These are phyloP conservation scores for Xylona heveae DNA, from an alignment of 495 filamentous ascomycete species.

Conservation along the genomic window DNA sequence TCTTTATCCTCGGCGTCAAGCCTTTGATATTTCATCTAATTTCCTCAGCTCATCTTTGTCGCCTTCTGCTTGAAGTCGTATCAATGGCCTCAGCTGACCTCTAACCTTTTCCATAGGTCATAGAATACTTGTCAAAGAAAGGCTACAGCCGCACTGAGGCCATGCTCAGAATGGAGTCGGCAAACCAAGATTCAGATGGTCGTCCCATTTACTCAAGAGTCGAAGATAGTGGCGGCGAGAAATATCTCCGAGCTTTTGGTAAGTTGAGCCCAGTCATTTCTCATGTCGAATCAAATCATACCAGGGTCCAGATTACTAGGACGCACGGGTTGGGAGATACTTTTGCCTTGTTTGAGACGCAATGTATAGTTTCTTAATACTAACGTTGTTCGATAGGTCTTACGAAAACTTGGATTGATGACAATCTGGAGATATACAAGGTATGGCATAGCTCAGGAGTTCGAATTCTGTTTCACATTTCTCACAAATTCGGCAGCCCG, in stretches of 20 bases:
- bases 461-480: not conserved
- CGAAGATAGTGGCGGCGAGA: slow-evolving; percentile 51
- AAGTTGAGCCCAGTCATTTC: slow-evolving; percentile 10
- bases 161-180: slow-evolving; percentile 80
- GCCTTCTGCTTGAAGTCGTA: not conserved
- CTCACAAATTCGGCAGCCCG: slow-evolving; percentile 34
- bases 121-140: slow-evolving; percentile 91
- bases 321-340: not conserved
- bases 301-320: slow-evolving; percentile 3
- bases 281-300: slow-evolving; percentile 8
- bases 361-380: not conserved
- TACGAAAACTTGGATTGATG: slow-evolving; percentile 63
- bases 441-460: slow-evolving; percentile 18
- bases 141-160: slow-evolving; percentile 86
- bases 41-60: no score
- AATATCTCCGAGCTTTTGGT: slow-evolving; percentile 55
- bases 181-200: slow-evolving; percentile 54
- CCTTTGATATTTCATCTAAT: no score
- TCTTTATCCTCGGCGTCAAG: no score
- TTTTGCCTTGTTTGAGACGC: not conserved
- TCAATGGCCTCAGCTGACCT: not conserved
- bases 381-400: slow-evolving; percentile 22
- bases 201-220: slow-evolving; percentile 34
- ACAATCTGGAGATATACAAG: slow-evolving; percentile 85
- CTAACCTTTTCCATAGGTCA: slow-evolving; percentile 36